Evolutionary conservation across 768 basidiomycete species (phyloP).

Genomic region (Cystobasidium onofrii): DNA sequence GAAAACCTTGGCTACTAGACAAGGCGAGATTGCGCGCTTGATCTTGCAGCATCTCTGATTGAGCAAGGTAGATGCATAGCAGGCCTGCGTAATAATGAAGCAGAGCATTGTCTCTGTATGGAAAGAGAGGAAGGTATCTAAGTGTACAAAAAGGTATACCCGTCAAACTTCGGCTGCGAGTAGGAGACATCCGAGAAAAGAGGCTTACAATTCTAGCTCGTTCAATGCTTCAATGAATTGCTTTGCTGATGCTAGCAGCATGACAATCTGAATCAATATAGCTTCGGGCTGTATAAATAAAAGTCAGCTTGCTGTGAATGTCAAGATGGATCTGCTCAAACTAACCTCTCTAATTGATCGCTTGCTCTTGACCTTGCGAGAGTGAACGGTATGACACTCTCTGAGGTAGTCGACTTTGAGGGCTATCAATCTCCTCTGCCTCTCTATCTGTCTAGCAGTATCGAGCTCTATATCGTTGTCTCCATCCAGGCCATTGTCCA

Average conservation of each 20-base stretch:
- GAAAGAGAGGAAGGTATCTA: slow-evolving; percentile 23
- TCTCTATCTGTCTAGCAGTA: background rate
- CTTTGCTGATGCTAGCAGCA: background rate
- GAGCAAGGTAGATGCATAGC: slow-evolving; percentile 28
- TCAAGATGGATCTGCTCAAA: background rate
- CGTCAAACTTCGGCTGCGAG: background rate
- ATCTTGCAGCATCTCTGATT: slow-evolving; percentile 5
- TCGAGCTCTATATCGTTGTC: background rate
- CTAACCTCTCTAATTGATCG: slow-evolving; percentile 8
- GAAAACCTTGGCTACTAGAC: background rate
- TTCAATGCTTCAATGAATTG: slow-evolving; percentile 22
- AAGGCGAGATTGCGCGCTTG: background rate
- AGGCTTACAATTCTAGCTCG: slow-evolving; percentile 33
- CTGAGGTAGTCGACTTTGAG: slow-evolving; percentile 17
- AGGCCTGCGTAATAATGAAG: slow-evolving; percentile 29
- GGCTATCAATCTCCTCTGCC: background rate
- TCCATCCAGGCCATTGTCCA: background rate
- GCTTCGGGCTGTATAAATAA: background rate
- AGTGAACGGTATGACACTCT: slow-evolving; percentile 15
- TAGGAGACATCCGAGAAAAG: background rate
- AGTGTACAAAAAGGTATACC: background rate
- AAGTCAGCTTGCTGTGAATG: background rate
- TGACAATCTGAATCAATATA: slow-evolving; percentile 5
- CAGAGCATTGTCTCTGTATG: slow-evolving; percentile 25
- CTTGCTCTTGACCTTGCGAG: background rate